Percentiles rank a stretch among this genome's conserved stretches.
Conservation (phyloP, 768 basidiomycete genomes). For the Neoboletus subvelutipes region DNA sequence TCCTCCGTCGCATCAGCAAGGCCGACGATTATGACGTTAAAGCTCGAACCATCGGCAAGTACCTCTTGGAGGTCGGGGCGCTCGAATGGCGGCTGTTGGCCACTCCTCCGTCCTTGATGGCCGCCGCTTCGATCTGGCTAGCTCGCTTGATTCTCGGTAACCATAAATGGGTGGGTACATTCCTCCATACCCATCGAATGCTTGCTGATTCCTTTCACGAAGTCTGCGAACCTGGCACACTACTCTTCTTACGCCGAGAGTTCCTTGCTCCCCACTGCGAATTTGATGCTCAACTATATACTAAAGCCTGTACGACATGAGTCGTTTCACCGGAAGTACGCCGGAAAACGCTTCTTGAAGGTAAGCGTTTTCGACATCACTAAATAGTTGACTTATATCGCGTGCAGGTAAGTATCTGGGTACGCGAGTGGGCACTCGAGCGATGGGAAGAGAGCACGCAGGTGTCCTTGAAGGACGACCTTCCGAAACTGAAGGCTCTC, state of each 20-base stretch:
- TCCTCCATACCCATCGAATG: background rate
- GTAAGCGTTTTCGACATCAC: conserved; percentile 37
- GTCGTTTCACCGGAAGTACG: conserved; percentile 86
- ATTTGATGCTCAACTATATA: conserved; percentile 86
- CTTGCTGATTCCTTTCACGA: conserved; percentile 14
- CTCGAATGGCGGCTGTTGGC: conserved; percentile 79
- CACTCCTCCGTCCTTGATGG: conserved; percentile 72
- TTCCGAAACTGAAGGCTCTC: conserved; percentile 34
- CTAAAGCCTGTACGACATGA: conserved; percentile 70
- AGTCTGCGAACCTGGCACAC: conserved; percentile 85
- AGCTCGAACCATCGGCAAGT: conserved; percentile 86
- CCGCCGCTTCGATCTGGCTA: conserved; percentile 86
- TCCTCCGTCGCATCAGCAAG: conserved; percentile 86
- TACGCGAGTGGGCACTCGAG: conserved; percentile 81
- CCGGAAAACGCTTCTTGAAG: conserved; percentile 80
- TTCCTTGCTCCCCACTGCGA: conserved; percentile 76
- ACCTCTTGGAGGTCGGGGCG: conserved; percentile 81
- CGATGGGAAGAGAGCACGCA: conserved; percentile 65
- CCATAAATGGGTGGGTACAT: conserved; percentile 76
- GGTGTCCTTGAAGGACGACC: conserved; percentile 58
- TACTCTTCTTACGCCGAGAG: conserved; percentile 85
- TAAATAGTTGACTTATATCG: background rate
- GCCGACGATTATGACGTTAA: conserved; percentile 89
- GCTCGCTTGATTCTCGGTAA: conserved; percentile 76
- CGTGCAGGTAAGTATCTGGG: conserved; percentile 72